Conservation (phyloP, 352 stramenopile species). For the Globisporangium spinosum region DNA sequence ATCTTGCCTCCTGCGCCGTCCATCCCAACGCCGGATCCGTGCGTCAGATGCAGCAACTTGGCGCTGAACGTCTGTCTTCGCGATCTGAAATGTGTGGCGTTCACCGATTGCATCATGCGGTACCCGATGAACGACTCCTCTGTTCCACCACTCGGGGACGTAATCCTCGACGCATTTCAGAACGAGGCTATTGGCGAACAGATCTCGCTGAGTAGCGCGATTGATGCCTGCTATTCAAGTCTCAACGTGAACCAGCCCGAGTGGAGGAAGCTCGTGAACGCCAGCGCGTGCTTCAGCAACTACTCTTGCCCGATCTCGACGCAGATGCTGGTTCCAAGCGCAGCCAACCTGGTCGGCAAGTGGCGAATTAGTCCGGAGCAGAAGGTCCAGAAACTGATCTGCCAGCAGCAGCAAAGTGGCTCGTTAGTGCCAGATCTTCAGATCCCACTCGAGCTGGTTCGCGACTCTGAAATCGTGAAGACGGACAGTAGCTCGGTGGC, state of each 20-base stretch:
- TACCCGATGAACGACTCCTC: conserved; percentile 11
- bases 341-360: conserved; percentile 26
- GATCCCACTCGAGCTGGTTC: conserved; percentile 21
- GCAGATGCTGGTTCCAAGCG: conserved; percentile 30
- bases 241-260: conserved; percentile 27
- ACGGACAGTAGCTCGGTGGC: conserved; percentile 21
- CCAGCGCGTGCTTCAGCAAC: conserved; percentile 50
- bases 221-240: conserved; percentile 32
- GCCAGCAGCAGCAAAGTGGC: conserved; percentile 19
- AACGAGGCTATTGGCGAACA: conserved; percentile 21
- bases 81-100: conserved; percentile 41
- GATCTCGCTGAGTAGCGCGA: conserved; percentile 30
- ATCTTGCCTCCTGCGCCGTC: conserved; percentile 20
- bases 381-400: conserved; percentile 34
- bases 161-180: conserved; percentile 36
- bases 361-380: conserved; percentile 30
- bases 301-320: conserved; percentile 37
- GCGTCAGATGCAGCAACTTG: conserved; percentile 27
- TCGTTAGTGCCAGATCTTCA: conserved; percentile 6
- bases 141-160: conserved; percentile 25
- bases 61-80: conserved; percentile 49
- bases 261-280: conserved; percentile 48
- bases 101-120: conserved; percentile 50
- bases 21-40: conserved; percentile 12
- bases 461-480: conserved; percentile 20